Base-by-base conservation (phyloP, 257 asterid species). In the Nicotiana paniculata region DNA sequence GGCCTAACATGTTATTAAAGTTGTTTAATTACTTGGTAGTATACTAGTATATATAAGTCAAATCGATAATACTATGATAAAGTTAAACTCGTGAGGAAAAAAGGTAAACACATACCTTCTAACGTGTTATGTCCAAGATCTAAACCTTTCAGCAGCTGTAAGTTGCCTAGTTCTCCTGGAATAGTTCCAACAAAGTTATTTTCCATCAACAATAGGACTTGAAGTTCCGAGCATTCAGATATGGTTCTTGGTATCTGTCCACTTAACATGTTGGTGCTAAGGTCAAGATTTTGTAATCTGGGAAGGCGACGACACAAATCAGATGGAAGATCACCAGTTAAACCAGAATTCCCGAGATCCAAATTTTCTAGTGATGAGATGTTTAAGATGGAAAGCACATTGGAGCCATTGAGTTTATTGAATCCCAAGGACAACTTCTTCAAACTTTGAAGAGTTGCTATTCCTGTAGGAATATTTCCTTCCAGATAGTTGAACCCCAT, bases 191-290 rank as follows among this genome's bases (percentile, higher is more conserved):
- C 17, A 12, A 75, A 75, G 26, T 51, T 28, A 51, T 75, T 75
- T 51, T 26, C 16, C 46, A 15, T 2, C 57, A 78, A 35, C 13
- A 4, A 1, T 8, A 78, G 21, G 69, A 57, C 26, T 58, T 78
- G 82, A 78, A 78, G 82, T 2, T 58, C 16, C 1, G 67, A 77
- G 68, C 68, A 77, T 11, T 77, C 54, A 0, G 68, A 32, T 57
- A 77, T 30, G 18, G 77, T 75, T 12, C 79, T 51, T 5, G 91
- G 90, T 59, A 88, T 57, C 61, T 81, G 55, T 32, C 86, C 86
- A 6, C 39, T 62, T n/a, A 88, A 58, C 43, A 12, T 37, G 58
- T 86, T 88, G 79, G 15, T 77, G 58, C 81, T 78, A 6, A 82
- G 66, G 37, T 82, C 79, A 5, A 85, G 17, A 4, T 7, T 18